These are phyloP conservation scores for Hypholoma fasciculare DNA, from an alignment of 768 basidiomycete genomes.

Conservation along the genomic window DNA sequence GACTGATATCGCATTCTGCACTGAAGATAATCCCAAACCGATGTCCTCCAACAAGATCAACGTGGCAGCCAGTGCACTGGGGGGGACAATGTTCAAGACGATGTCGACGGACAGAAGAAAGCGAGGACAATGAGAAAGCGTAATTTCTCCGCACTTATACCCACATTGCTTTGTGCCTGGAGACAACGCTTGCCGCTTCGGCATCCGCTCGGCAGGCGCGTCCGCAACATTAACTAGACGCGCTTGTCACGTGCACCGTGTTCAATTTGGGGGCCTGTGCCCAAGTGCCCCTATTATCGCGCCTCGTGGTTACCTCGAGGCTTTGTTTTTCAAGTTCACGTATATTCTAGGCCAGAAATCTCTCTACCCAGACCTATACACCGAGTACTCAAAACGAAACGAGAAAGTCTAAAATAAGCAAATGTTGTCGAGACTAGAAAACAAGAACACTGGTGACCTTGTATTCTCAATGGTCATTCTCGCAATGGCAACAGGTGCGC, in stretches of 20 bases:
- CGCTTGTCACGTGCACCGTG: constrained; percentile 18
- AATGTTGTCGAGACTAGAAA: too few species aligned
- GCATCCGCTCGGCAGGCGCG: constrained; percentile 4
- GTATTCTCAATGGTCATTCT: too few species aligned
- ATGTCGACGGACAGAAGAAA: not conserved
- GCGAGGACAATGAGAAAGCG: not conserved
- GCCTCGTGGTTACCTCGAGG: too few species aligned
- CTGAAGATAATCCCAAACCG: not conserved
- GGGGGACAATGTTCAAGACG: not conserved
- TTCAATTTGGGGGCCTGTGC: not conserved
- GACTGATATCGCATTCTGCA: not conserved
- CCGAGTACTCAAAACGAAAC: too few species aligned
- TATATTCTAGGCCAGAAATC: too few species aligned
- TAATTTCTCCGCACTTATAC: not conserved
- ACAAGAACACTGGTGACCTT: too few species aligned
- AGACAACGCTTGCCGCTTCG: constrained; percentile 5
- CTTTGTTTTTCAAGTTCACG: too few species aligned
- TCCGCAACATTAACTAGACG: constrained; percentile 4
- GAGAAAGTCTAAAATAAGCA: too few species aligned
- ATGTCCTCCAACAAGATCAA: not conserved
- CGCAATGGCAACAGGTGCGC: too few species aligned
- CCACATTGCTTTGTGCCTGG: constrained; percentile 10
- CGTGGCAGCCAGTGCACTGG: constrained; percentile 5
- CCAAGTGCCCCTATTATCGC: too few species aligned
- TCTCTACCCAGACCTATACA: too few species aligned